Conservation (phyloP, 2,329 filamentous ascomycete genomes). For the Monosporascus sp. region DNA sequence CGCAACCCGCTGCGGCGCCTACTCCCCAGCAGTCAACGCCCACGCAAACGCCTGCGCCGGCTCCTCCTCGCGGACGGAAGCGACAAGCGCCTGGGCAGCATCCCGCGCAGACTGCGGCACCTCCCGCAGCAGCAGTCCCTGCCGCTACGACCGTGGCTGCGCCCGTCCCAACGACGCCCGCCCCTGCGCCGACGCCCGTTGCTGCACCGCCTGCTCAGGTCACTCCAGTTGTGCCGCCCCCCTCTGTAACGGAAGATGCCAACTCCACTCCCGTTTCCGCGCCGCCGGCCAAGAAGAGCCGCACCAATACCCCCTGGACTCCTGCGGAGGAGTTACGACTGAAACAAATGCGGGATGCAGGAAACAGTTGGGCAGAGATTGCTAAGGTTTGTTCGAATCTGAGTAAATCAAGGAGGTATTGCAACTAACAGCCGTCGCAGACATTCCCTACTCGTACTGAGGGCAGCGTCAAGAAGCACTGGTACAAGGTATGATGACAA, state of each 20-base stretch:
- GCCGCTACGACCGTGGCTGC: conserved; percentile 28
- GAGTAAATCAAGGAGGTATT: not conserved
- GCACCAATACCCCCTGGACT: conserved; percentile 99
- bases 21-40: conserved; percentile 30
- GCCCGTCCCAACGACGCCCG: conserved; percentile 28
- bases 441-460: conserved; percentile 91
- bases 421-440: conserved; percentile 38
- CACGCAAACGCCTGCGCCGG: conserved; percentile 28
- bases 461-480: conserved; percentile 98
- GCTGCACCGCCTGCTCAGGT: conserved; percentile 25
- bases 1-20: conserved; percentile 24
- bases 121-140: conserved; percentile 19
- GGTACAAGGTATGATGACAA: conserved; percentile 77
- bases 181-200: conserved; percentile 29
- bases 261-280: conserved; percentile 31
- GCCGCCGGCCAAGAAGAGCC: conserved; percentile 77
- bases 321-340: conserved; percentile 87
- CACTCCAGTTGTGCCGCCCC: conserved; percentile 24
- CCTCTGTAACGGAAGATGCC: conserved; percentile 28
- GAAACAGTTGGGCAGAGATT: conserved; percentile 96
- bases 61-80: conserved; percentile 30
- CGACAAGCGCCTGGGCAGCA: conserved; percentile 27
- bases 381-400: conserved; percentile 65
- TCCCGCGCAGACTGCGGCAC: conserved; percentile 23
- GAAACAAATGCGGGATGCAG: conserved; percentile 90